Base-by-base conservation (phyloP, 768 basidiomycete genomes). In the Suillus brevipes region DNA sequence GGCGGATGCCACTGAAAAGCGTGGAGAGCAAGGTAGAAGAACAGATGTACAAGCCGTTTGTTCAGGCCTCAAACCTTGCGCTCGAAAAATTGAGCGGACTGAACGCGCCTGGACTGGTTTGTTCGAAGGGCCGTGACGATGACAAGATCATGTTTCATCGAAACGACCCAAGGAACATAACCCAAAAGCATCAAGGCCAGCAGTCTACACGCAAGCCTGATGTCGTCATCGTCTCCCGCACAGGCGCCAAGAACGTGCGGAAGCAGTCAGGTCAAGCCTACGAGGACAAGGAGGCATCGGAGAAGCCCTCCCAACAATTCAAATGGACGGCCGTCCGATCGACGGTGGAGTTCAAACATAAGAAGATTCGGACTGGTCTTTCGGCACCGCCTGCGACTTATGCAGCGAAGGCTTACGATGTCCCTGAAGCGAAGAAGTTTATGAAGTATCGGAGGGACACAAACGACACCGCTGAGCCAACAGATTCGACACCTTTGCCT, bases 321-420 rank as follows among this genome's bases (percentile, higher is more conserved):
- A 1, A 28, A 20, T 62, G 61, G 61, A 28, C n/a, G 6, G 18
- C 3, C 31, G 31, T 31, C 31, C 31, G 31, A 31, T 31, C 31
- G 31, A 31, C 31, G 31, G 31, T 62, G 28, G 61, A 62, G 38
- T 62, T 62, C 52, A 58, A 58, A 37, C 37, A 23, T n/a, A 13
- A 18, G 6, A 58, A 62, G 53, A 23, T 1, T 14, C 2, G 20
- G 2, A 6, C 14, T 3, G 10, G 36, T 6, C 23, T 20, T 53
- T 20, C 31, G 16, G 7, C 3, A 2, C 61, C 57, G 8, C 34
- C 34, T 36, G 8, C 34, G 34, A 36, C 34, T 36, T 36, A 36
- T 4, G 34, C 34, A 36, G 36, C 18, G 5, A 28, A 52, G 36
- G 14, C 23, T 36, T 58, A 40, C 25, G 4, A 10, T 16, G 8